Conservation (phyloP, 768 basidiomycete species). For the Pleurotus ostreatus region DNA sequence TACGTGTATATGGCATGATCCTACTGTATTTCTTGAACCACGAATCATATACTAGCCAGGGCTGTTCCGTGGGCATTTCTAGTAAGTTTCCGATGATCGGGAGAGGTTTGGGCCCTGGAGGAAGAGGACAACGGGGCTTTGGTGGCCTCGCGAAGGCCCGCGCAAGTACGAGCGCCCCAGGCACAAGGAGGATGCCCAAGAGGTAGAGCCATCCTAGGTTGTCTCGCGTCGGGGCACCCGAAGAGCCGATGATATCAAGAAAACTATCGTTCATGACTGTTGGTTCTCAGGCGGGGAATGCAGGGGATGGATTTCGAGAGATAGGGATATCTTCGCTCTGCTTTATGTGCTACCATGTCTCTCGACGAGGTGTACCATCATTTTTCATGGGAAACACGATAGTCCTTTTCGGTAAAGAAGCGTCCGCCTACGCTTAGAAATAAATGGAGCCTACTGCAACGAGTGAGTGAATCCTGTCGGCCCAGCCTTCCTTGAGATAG, state of each 20-base stretch:
- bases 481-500: no score
- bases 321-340: no score
- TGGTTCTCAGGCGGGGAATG: no score
- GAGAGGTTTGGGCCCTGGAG: constrained; percentile 32
- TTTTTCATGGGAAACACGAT: neutral
- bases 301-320: no score
- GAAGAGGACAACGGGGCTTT: constrained; percentile 15
- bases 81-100: constrained; percentile 32
- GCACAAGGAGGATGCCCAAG: neutral
- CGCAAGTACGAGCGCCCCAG: neutral
- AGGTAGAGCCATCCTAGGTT: neutral
- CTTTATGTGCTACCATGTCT: no score
- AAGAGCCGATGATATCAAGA: neutral
- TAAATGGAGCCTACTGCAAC: no score
- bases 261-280: neutral
- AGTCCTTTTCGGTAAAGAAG: neutral
- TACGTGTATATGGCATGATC: neutral
- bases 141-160: neutral
- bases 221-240: neutral
- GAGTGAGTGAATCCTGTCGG: no score
- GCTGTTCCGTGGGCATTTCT: constrained; percentile 28
- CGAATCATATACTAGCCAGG: constrained; percentile 26
- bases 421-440: no score
- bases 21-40: constrained; percentile 35
- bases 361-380: neutral